Evolutionary conservation across 2,329 filamentous ascomycete species (phyloP), one percentile per base, ranked within the genome.

Genomic region (Ophiosphaerella narmari): DNA sequence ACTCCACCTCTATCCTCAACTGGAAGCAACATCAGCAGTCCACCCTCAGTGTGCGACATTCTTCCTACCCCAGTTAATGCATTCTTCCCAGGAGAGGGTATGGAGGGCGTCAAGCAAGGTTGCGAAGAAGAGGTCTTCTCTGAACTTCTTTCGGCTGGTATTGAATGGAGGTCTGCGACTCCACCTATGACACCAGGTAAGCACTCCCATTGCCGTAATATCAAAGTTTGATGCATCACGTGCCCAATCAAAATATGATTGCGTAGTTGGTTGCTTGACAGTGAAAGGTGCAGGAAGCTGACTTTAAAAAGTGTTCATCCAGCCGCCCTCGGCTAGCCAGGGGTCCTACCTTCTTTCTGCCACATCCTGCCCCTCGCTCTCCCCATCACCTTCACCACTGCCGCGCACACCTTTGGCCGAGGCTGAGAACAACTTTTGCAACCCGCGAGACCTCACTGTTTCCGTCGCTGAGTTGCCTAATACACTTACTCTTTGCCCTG

Each of bases 121-220:
- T 85, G 87, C 58, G 87, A 93, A 65, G 80, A 82, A 39, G 87
- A 90, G 54, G 81, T 86, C 18, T 82, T 86, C 63, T 82, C 84
- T 16, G 90, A 94, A 76, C 86, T 86, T 56, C 81, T 93, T 48
- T 84, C 89, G 44, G 81, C 80, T 57, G 80, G 88, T 57, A 89
- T 93, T 64, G 95, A 90, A 88, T 81, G 87, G 49, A 86, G 82
- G 71, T 87, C 86, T 52, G 83, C 84, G 50, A 96, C 92, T 29
- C 91, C 92, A 43, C 90, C 91, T 21, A 85, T 96, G 83, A 95
- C 91, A 66, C 91, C 92, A 83, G 86, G 91, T 96, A 87, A 79
- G 90, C 46, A 46, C 37, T 42, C 16, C 12, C 39, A 21, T 42
- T 18, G 23, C 16, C 4, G 3, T 7, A 4, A 5, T 14, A 11